Percentiles rank a stretch among this genome's conserved stretches.
These are phyloP conservation scores for Cicer cuneatum DNA, from an alignment of 306 rosid species.

Conservation along the genomic window DNA sequence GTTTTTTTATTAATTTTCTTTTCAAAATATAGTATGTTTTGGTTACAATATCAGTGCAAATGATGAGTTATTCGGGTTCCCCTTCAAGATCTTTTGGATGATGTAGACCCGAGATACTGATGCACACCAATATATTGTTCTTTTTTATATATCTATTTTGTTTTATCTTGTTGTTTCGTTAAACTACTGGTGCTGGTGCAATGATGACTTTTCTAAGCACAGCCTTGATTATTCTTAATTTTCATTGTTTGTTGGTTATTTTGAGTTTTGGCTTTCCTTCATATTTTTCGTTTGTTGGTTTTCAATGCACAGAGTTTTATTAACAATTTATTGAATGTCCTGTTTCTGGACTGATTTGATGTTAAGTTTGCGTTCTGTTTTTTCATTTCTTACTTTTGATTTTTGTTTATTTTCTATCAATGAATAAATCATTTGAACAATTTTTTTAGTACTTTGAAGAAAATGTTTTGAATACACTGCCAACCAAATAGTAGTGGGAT, in stretches of 20 bases:
- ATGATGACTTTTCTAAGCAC: neutral
- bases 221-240: neutral
- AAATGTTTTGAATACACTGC: neutral
- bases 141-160: neutral
- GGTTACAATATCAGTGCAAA: conserved; percentile 27
- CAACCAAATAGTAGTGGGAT: neutral
- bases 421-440: neutral
- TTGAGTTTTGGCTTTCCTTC: neutral
- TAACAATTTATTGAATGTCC: no score
- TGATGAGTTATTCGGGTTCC: conserved; percentile 78
- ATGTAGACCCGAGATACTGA: conserved; percentile 76
- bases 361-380: neutral
- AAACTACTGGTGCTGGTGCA: neutral
- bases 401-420: neutral
- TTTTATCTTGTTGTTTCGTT: neutral
- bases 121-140: conserved; percentile 31
- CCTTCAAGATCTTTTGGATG: conserved; percentile 69
- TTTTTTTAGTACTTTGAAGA: neutral
- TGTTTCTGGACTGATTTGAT: neutral
- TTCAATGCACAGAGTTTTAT: no score
- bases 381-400: neutral
- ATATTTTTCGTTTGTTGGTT: no score
- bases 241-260: no score
- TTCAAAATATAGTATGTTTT: neutral
- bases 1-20: neutral